Conservation (phyloP, 768 basidiomycete species). For the Mycena floridula region DNA sequence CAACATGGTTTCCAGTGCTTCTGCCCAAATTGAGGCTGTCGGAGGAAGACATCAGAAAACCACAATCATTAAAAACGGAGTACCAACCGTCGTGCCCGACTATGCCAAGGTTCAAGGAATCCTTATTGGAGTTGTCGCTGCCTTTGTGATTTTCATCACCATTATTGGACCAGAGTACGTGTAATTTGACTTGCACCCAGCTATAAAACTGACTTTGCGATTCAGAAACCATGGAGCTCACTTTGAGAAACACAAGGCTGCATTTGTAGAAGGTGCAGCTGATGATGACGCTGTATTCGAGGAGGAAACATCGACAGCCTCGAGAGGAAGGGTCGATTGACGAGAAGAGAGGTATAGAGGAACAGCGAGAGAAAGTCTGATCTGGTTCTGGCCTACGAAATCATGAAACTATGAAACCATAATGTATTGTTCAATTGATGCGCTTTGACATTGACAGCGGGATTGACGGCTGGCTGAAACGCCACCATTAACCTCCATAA, state of each 20-base stretch:
- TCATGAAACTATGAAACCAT: too few relatives aligned
- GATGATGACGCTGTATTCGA: conserved; percentile 34
- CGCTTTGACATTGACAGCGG: too few relatives aligned
- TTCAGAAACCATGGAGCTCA: conserved; percentile 67
- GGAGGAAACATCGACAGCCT: conserved; percentile 11
- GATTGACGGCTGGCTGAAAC: too few relatives aligned
- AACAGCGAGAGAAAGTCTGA: too few relatives aligned
- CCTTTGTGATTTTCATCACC: conserved; percentile 70
- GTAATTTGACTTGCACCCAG: background rate
- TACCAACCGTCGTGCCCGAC: conserved; percentile 41
- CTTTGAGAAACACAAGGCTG: conserved; percentile 79
- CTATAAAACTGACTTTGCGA: background rate
- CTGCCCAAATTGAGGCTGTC: conserved; percentile 75
- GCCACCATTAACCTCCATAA: too few relatives aligned
- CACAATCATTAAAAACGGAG: conserved; percentile 39
- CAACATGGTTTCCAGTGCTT: conserved; percentile 69
- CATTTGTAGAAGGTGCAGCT: conserved; percentile 70
- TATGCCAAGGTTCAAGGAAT: conserved; percentile 85
- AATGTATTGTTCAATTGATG: too few relatives aligned
- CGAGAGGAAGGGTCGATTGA: background rate
- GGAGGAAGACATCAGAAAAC: conserved; percentile 56
- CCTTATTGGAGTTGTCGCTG: conserved; percentile 76
- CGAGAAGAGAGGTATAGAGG: background rate
- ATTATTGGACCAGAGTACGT: conserved; percentile 74
- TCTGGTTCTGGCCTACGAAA: too few relatives aligned